Evolutionary conservation across 2,329 filamentous ascomycete species (phyloP), one percentile per base, ranked within the genome.

Genomic region (Penicillium sp.): DNA sequence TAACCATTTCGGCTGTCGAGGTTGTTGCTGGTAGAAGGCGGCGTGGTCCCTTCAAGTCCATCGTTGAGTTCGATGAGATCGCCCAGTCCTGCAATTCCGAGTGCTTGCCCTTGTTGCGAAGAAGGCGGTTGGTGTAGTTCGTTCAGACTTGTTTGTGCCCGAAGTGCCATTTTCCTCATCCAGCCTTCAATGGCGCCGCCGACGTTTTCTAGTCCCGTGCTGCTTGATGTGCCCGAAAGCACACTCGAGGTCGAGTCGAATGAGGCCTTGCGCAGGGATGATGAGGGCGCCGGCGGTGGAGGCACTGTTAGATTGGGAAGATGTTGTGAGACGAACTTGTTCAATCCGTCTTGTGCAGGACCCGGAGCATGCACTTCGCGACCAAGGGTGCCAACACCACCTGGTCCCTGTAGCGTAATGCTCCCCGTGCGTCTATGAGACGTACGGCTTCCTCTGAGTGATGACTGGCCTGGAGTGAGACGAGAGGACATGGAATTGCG

Each of bases 111-210:
- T 30, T 65, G 61, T 30, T 65, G 61, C 24, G 63, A 63, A 46
- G 65, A 63, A 18, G 60, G 55, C 24, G 52, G 60, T 6, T 73
- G 69, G 55, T 76, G 73, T 18, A 77, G 61, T 23, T 76, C 74
- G 51, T 64, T 70, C 52, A 76, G 61, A 11, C 71, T 68, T 8
- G 68, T 63, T 51, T 74, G 75, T 3, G 75, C 75, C 48, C 71
- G 71, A 9, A 66, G 72, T 1, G 91, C 90, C 38, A 96, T 86
- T 60, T 91, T 90, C 59, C 92, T 82, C 58, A 97, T 79, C 91
- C 94, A 99, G 1, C 87, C 88, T 74, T 97, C 94, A 28, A 97
- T 86, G 2, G 89, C 88, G 5, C 90, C 88, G 1, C 92, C 91
- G 9, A 96, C 87, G 61, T 92, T 89, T 65, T 96, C 91, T 2